These are phyloP conservation scores for Salix udensis DNA, from an alignment of 345 rosid species.

Conservation along the genomic window DNA sequence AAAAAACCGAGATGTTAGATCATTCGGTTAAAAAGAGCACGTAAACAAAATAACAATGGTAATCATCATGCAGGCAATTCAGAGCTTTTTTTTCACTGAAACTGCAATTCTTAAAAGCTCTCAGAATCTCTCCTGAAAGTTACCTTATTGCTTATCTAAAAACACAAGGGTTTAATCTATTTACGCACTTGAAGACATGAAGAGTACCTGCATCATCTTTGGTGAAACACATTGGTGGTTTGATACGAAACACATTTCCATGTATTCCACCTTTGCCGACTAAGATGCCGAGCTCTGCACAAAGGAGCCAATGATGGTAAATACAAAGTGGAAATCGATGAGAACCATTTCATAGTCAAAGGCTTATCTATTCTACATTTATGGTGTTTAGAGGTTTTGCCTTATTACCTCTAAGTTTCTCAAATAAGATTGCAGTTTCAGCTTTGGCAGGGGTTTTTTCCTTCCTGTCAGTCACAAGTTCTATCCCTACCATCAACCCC, in stretches of 20 bases:
- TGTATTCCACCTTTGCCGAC: slow-evolving; percentile 92
- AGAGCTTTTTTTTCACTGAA: neutral
- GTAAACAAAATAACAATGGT: neutral
- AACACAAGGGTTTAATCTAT: neutral
- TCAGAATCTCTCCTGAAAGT: neutral
- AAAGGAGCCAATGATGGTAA: neutral
- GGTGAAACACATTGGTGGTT: slow-evolving; percentile 93
- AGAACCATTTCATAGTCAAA: neutral
- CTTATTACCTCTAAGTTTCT: slow-evolving; percentile 69
- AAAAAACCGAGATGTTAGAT: neutral
- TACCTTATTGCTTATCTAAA: neutral
- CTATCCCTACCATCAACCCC: slow-evolving; percentile 82
- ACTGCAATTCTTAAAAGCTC: neutral
- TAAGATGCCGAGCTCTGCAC: slow-evolving; percentile 69
- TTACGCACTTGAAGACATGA: neutral
- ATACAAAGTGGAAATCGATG: neutral
- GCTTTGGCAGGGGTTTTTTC: slow-evolving; percentile 86
- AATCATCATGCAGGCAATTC: neutral
- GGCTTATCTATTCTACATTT: neutral
- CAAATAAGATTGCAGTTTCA: slow-evolving; percentile 69
- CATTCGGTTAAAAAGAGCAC: neutral
- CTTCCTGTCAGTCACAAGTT: slow-evolving; percentile 72
- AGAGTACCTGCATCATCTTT: slow-evolving; percentile 87
- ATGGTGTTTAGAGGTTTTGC: neutral
- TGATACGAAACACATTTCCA: slow-evolving; percentile 83